A percentile compares a stretch with the other conserved stretches of the same genome.
Evolutionary conservation across 306 rosid species (phyloP).

Genomic region (Delonix regia): DNA sequence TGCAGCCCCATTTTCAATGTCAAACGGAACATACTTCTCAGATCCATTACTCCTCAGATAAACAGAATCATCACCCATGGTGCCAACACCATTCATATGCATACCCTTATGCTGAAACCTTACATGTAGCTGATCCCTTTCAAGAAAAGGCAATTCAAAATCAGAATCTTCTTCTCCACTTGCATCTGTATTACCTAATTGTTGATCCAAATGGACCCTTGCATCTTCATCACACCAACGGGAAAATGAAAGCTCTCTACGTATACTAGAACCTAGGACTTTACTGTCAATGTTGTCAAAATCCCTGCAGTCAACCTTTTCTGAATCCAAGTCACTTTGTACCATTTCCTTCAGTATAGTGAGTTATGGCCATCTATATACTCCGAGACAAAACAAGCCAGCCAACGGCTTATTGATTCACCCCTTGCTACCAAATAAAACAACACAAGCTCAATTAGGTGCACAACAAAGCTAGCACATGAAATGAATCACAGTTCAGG

Average conservation of each 20-base stretch:
- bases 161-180: slow-evolving; percentile 57
- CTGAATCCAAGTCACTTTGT: slow-evolving; percentile 52
- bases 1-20: slow-evolving; percentile 59
- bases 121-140: slow-evolving; percentile 46
- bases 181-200: slow-evolving; percentile 45
- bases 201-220: slow-evolving; percentile 45
- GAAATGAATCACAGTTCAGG: slow-evolving; percentile 2
- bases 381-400: slow-evolving; percentile 32
- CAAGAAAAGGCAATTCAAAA: slow-evolving; percentile 61
- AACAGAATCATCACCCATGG: slow-evolving; percentile 55
- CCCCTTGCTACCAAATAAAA: slow-evolving; percentile 36
- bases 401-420: slow-evolving; percentile 33
- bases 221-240: slow-evolving; percentile 71
- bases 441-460: slow-evolving; percentile 26
- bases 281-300: slow-evolving; percentile 37
- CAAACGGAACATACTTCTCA: slow-evolving; percentile 66
- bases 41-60: slow-evolving; percentile 50
- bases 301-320: slow-evolving; percentile 42
- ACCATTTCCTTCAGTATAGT: slow-evolving; percentile 60
- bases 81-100: slow-evolving; percentile 51
- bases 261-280: slow-evolving; percentile 47
- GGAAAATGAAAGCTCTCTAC: slow-evolving; percentile 74
- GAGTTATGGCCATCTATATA: slow-evolving; percentile 43
- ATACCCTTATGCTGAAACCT: slow-evolving; percentile 51
- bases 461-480: slow-evolving; percentile 33